Base-by-base conservation (phyloP, 441 rosid genomes). In the Theobroma grandiflorum region DNA sequence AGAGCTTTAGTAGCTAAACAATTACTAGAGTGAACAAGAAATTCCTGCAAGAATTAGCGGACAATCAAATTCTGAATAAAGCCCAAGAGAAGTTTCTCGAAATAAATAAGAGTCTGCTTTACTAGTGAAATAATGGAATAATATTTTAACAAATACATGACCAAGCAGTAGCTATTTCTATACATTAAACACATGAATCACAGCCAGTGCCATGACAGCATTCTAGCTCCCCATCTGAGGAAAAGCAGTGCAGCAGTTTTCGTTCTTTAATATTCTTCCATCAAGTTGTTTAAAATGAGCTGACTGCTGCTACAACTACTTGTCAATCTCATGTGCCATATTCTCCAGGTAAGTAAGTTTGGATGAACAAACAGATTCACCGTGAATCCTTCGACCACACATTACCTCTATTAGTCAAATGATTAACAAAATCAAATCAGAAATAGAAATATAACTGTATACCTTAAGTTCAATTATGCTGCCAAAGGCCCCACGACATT, bases 11-110 rank as follows among this genome's bases (percentile, higher is more conserved):
- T 85, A 69, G 93, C 98, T 85, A 96, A 85, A 77, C 80, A 80
- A 80, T 96, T 94, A 87, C 98, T 92, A 50, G 93, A 89, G 79
- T 90, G 98, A 84, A 96, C 89, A 61, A 96, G 93, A 81, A 89
- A 81, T 78, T 89, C 98, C 99, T 94, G 92, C 88, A 91, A 80
- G 76, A 52, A 72, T 72, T 16, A 52, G 26, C 35, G 45, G 33
- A 77, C 72, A 81, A 67, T 40, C 31, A 80, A 52, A 50, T 47
- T 62, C 47, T 52, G 47, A 79, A 64, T 80, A 72, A 22, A 72
- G n/a, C 58, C 52, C 74, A 76, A 63, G 59, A 76, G 20, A 65
- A 78, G 52, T 47, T 55, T 12, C 14, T 9, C 33, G 16, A 71
- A 37, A 53, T 10, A 58, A 37, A 33, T 45, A 58, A 71, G 64